These are phyloP conservation scores for Diophrys sp. DNA, from an alignment of 73 alveolate genomes.

Conservation along the genomic window DNA sequence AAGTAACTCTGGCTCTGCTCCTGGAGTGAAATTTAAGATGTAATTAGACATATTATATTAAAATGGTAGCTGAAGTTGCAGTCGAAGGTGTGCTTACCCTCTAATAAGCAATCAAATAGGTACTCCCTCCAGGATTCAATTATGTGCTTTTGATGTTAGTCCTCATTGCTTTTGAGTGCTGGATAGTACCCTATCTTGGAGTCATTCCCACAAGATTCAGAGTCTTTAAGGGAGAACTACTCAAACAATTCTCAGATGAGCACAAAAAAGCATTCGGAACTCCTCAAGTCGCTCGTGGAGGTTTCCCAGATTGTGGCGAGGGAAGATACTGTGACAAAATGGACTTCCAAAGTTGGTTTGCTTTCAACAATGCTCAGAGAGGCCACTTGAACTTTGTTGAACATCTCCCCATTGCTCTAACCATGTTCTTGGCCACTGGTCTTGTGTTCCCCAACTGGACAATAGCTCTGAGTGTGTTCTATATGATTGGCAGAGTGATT, in stretches of 20 bases:
- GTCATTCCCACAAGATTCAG: conserved; percentile 1
- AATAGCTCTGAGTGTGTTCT: background rate
- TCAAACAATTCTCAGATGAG: conserved; percentile 14
- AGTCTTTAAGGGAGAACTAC: conserved; percentile 12
- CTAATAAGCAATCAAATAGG: background rate
- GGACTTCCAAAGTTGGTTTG: conserved; percentile 6
- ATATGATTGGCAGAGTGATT: background rate
- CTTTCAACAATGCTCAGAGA: conserved; percentile 21
- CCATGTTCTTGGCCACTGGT: conserved; percentile 4
- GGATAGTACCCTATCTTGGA: background rate
- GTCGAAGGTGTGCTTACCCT: background rate
- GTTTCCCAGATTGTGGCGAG: conserved; percentile 27
- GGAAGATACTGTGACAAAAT: conserved; percentile 28
- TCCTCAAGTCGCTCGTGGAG: conserved; percentile 11
- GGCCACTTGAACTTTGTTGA: conserved; percentile 21
- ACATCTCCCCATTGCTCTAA: background rate
- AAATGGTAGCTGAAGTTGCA: too few relatives aligned
- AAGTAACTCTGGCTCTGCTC: too few relatives aligned
- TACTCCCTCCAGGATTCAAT: background rate
- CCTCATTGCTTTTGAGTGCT: background rate
- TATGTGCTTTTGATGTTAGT: background rate
- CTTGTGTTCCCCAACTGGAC: background rate
- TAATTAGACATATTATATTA: too few relatives aligned
- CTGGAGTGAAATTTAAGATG: too few relatives aligned
- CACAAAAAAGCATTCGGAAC: conserved; percentile 1